A percentile compares a stretch with the other conserved stretches of the same genome.
phyloP scores from a whole-genome alignment of 2,329 filamentous ascomycete species.

The Falciphora oryzae region DNA sequence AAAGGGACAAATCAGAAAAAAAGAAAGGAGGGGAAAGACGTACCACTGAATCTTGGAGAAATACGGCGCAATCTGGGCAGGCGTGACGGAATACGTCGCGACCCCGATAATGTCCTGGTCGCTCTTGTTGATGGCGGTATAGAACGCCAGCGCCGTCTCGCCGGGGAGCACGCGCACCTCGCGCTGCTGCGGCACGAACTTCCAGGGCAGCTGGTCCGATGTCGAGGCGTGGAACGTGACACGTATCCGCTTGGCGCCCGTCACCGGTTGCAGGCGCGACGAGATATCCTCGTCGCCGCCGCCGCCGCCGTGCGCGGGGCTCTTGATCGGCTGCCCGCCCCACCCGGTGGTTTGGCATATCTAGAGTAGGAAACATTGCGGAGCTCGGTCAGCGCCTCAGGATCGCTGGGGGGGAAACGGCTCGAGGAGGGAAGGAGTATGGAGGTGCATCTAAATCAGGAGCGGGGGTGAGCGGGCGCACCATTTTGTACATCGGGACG shows the following conservation, averaged over 20 bases:
- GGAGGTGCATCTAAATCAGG: not conserved
- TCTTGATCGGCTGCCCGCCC: slow-evolving; percentile 84
- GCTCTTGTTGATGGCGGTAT: slow-evolving; percentile 89
- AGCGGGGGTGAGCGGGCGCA: slow-evolving; percentile 27
- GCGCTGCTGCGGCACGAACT: slow-evolving; percentile 92
- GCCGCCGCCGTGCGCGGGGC: slow-evolving; percentile 51
- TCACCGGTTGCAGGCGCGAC: slow-evolving; percentile 73
- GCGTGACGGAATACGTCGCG: slow-evolving; percentile 95
- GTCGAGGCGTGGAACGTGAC: slow-evolving; percentile 96
- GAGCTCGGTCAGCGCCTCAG: not conserved
- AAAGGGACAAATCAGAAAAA: not conserved
- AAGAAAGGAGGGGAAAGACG: slow-evolving; percentile 9
- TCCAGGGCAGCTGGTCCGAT: slow-evolving; percentile 94
- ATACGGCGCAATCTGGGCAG: slow-evolving; percentile 91
- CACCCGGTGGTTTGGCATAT: slow-evolving; percentile 84
- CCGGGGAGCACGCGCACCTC: slow-evolving; percentile 93
- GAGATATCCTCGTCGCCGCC: slow-evolving; percentile 59
- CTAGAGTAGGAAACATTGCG: slow-evolving; percentile 30
- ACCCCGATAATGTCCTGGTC: slow-evolving; percentile 94
- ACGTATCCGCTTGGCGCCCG: slow-evolving; percentile 74
- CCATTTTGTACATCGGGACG: slow-evolving; percentile 85
- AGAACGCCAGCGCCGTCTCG: slow-evolving; percentile 95
- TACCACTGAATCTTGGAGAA: slow-evolving; percentile 97
- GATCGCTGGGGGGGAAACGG: not conserved
- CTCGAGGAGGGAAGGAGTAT: too few species aligned